Conservation (phyloP, 768 basidiomycete species). For the Termitomyces sp. region DNA sequence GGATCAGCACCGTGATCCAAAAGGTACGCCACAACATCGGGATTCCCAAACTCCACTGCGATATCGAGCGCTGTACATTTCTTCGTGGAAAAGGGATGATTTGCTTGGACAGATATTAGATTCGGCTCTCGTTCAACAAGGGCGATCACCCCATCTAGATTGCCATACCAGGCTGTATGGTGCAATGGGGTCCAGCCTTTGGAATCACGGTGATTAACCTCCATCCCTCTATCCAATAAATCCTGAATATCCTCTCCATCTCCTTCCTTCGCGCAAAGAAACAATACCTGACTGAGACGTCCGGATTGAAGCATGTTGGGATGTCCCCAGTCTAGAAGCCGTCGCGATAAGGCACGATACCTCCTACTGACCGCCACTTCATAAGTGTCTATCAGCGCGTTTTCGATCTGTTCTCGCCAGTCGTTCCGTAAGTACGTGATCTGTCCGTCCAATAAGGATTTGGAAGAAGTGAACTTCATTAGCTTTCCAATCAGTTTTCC, state of each 20-base stretch:
- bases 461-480: background rate
- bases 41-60: background rate
- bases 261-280: background rate
- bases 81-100: too few relatives aligned
- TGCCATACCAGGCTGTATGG: too few relatives aligned
- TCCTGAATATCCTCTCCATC: too few relatives aligned
- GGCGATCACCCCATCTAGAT: too few relatives aligned
- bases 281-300: background rate
- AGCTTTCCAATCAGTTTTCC: background rate
- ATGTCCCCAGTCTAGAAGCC: background rate
- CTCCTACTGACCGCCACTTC: background rate
- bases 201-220: background rate
- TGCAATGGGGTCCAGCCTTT: background rate
- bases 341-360: too few relatives aligned
- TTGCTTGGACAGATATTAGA: too few relatives aligned
- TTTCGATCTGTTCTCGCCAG: background rate
- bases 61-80: background rate
- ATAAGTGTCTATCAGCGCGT: background rate
- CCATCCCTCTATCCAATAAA: too few relatives aligned
- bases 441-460: background rate
- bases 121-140: too few relatives aligned
- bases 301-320: background rate
- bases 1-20: too few relatives aligned
- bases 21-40: too few relatives aligned
- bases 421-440: background rate